These are phyloP conservation scores for Hypomyces perniciosus DNA, from an alignment of 2,329 filamentous ascomycete species.

Conservation along the genomic window DNA sequence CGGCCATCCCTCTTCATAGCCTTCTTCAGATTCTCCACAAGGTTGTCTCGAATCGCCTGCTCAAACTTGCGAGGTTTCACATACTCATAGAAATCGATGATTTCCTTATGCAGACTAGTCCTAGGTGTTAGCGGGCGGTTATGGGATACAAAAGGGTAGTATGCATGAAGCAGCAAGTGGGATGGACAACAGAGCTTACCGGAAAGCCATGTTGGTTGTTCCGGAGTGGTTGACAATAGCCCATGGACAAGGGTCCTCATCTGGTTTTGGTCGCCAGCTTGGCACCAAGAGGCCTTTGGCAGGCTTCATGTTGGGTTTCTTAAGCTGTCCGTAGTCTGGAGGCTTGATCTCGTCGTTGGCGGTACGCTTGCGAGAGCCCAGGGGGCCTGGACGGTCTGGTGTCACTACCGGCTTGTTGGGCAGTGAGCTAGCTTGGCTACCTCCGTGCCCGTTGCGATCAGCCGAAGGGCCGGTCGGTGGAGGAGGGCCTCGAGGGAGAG, in stretches of 20 bases:
- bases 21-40: slow-evolving; percentile 63
- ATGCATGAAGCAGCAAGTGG: background rate
- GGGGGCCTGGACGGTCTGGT: slow-evolving; percentile 33
- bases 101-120: slow-evolving; percentile 76
- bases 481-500: slow-evolving; percentile 17
- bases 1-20: slow-evolving; percentile 46
- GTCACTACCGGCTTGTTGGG: slow-evolving; percentile 8
- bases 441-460: background rate
- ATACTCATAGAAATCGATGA: slow-evolving; percentile 82
- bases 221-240: slow-evolving; percentile 46
- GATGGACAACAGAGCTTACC: slow-evolving; percentile 35
- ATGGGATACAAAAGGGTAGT: background rate
- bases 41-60: slow-evolving; percentile 62
- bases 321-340: slow-evolving; percentile 46
- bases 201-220: slow-evolving; percentile 47
- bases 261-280: slow-evolving; percentile 44
- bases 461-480: slow-evolving; percentile 10
- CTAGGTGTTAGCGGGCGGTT: background rate
- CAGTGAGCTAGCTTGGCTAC: slow-evolving; percentile 1
- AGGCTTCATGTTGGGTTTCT: slow-evolving; percentile 44
- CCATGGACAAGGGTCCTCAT: slow-evolving; percentile 58
- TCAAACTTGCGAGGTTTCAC: slow-evolving; percentile 75
- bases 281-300: slow-evolving; percentile 43
- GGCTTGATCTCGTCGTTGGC: slow-evolving; percentile 61
- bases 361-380: slow-evolving; percentile 69